Evolutionary conservation across 2,329 filamentous ascomycete genomes (phyloP), one percentile per base, ranked within the genome.

Genomic region (Fusarium coicis): DNA sequence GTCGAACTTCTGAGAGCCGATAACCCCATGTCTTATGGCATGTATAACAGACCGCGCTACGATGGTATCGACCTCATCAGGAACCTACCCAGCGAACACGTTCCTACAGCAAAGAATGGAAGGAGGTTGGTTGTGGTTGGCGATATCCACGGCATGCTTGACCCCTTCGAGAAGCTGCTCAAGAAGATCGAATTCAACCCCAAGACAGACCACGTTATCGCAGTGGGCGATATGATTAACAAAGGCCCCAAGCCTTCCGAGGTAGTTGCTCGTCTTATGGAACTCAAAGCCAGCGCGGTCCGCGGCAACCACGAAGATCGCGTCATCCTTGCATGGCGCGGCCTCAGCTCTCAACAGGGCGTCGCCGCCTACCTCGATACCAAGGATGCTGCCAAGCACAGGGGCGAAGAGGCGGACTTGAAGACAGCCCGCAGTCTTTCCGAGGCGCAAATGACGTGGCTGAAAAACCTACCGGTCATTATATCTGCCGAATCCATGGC

Each of bases 221-320:
- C 96, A 50, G 87, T 90, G 2, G 94, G 94, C 53, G 93, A 97
- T 81, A 87, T 96, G 80, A 88, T 98, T 75, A 91, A 91, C 79
- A 97, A 97, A 83, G 95, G 96, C 1, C 94, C 95, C 16, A 91
- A 97, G 82, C 96, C 93, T 37, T 78, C 87, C 2, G 94, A 92
- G 42, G 93, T 97, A 2, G 87, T 98, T 53, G 89, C 92, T 65
- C 86, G 95, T 46, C 92, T 94, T 42, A 93, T 94, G 80, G 83
- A 88, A 19, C 83, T 96, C 42, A 89, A 89, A 56, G 95, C 96
- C 28, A 93, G 92, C 36, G 93, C 91, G 70, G 94, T 98, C 14
- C 91, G 96, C 56, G 96, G 96, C 23, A 98, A 98, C 82, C 93
- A 97, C 83, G 96, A 99, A 80, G 95, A 98, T 80, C 88, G 91